phyloP scores from a whole-genome alignment of 495 filamentous ascomycete species.

The Tricharina praecox region DNA sequence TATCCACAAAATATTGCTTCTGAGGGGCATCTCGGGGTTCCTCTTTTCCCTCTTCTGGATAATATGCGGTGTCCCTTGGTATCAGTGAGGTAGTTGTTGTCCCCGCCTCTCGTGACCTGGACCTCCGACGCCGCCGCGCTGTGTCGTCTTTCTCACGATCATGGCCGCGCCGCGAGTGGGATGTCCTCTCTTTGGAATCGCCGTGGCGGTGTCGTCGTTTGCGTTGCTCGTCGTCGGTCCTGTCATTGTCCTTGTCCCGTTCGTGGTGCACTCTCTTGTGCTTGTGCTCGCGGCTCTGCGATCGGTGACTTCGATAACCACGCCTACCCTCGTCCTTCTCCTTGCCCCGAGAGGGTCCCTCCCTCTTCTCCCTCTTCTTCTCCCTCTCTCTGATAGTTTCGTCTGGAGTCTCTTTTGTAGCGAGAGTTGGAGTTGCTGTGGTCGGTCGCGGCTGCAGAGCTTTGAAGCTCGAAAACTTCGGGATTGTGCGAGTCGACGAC shows the following conservation, averaged over 20 bases:
- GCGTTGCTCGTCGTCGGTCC: constrained; percentile 1
- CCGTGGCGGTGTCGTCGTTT: not conserved
- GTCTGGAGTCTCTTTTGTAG: not conserved
- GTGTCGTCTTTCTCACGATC: constrained; percentile 6
- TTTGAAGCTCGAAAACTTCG: constrained; percentile 25
- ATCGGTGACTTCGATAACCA: constrained; percentile 7
- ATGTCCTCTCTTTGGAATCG: constrained; percentile 4
- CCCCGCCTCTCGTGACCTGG: too few relatives aligned
- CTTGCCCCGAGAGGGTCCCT: too few relatives aligned
- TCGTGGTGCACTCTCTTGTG: constrained; percentile 5
- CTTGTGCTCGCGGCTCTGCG: constrained; percentile 11
- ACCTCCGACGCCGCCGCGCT: too few relatives aligned
- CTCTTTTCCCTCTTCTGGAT: constrained; percentile 15
- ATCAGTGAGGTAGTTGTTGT: too few relatives aligned
- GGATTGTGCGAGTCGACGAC: constrained; percentile 13
- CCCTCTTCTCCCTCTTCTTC: too few relatives aligned
- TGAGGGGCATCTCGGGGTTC: constrained; percentile 12
- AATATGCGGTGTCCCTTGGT: too few relatives aligned
- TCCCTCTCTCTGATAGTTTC: too few relatives aligned
- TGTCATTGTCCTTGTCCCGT: constrained; percentile 5
- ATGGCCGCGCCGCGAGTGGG: constrained; percentile 1
- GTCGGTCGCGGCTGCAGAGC: constrained; percentile 2
- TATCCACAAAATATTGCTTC: constrained; percentile 31
- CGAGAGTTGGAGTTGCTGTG: constrained; percentile 3
- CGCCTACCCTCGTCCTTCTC: not conserved